phyloP scores from a whole-genome alignment of 306 rosid genomes.

The Cercis canadensis region DNA sequence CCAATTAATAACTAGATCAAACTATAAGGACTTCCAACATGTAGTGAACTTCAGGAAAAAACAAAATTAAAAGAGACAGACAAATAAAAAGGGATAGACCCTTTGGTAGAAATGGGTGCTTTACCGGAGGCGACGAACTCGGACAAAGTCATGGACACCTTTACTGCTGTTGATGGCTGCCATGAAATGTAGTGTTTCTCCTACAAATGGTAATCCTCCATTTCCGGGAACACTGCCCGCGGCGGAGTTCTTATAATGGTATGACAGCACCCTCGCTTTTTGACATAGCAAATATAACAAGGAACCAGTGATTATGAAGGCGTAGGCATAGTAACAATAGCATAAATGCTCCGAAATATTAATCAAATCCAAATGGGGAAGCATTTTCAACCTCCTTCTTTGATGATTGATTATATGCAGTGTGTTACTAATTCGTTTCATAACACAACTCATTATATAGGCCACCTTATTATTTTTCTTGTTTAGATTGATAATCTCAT shows the following conservation, averaged over 20 bases:
- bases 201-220: constrained; percentile 66
- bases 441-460: constrained; percentile 1
- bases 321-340: constrained; percentile 15
- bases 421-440: not conserved
- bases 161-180: constrained; percentile 70
- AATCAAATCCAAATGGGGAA: constrained; percentile 31
- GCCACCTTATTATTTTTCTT: not conserved
- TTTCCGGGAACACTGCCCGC: constrained; percentile 64
- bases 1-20: too few relatives aligned
- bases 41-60: too few relatives aligned
- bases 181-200: constrained; percentile 92
- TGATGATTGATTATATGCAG: not conserved
- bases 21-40: too few relatives aligned
- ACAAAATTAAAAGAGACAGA: not conserved
- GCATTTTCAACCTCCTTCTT: constrained; percentile 40
- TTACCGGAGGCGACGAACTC: constrained; percentile 67
- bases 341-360: constrained; percentile 23
- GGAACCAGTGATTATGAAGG: constrained; percentile 15
- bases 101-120: too few relatives aligned
- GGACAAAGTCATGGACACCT: constrained; percentile 82
- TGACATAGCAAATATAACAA: constrained; percentile 31
- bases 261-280: constrained; percentile 21
- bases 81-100: not conserved
- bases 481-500: not conserved
- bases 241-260: constrained; percentile 28